A percentile compares a stretch with the other conserved stretches of the same genome.
These are phyloP conservation scores for Echria macrotheca DNA, from an alignment of 495 filamentous ascomycete genomes.

Conservation along the genomic window DNA sequence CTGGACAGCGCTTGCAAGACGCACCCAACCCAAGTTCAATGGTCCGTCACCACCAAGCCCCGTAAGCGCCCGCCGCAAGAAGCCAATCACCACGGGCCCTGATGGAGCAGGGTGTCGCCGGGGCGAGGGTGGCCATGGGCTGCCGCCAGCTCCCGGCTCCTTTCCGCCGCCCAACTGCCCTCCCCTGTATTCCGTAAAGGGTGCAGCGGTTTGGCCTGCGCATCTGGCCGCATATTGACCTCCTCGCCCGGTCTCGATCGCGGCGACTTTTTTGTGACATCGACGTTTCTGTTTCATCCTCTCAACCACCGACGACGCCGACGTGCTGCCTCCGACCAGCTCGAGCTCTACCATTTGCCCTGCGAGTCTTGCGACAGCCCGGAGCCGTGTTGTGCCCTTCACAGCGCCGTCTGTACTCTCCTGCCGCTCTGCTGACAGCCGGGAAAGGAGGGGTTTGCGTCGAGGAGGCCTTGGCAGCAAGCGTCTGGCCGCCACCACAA, in stretches of 20 bases:
- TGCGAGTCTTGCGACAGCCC: background rate
- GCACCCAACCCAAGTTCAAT: slow-evolving; percentile 24
- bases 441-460: slow-evolving; percentile 1
- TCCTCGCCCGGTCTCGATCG: slow-evolving; percentile 17
- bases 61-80: slow-evolving; percentile 26
- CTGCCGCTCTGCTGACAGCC: background rate
- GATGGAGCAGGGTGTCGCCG: background rate
- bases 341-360: slow-evolving; percentile 5
- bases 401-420: too few species aligned
- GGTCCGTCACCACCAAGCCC: slow-evolving; percentile 12
- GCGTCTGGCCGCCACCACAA: too few species aligned
- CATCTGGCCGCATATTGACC: slow-evolving; percentile 36
- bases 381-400: too few species aligned
- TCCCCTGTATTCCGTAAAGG: background rate
- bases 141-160: slow-evolving; percentile 11
- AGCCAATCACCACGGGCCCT: slow-evolving; percentile 25
- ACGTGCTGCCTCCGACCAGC: slow-evolving; percentile 1
- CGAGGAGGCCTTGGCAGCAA: slow-evolving; percentile 9
- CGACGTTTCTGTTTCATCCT: slow-evolving; percentile 13
- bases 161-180: slow-evolving; percentile 10
- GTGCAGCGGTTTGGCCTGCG: slow-evolving; percentile 18
- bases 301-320: too few species aligned
- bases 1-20: slow-evolving; percentile 22
- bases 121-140: background rate
- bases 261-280: slow-evolving; percentile 4